Evolutionary conservation across 306 rosid genomes (phyloP).

Genomic region (Quercus variabilis): DNA sequence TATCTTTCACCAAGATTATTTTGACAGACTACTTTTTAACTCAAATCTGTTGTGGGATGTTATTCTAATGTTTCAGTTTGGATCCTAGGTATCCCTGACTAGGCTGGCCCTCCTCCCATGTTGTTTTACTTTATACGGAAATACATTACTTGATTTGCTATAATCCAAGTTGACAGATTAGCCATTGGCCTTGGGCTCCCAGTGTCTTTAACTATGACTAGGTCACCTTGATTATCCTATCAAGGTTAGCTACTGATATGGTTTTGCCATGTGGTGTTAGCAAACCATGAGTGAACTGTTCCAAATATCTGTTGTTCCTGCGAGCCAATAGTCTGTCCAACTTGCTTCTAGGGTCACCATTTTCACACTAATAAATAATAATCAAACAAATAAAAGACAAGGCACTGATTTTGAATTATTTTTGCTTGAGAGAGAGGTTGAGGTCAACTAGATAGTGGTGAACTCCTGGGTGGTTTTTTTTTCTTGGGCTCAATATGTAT

Average conservation of each 20-base stretch:
- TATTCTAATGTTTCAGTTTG: not conserved
- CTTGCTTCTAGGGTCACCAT: not conserved
- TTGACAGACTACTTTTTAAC: not conserved
- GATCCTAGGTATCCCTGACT: not conserved
- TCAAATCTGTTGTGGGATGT: not conserved
- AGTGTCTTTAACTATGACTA: not conserved
- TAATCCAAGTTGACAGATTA: conserved; percentile 8
- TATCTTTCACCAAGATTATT: conserved; percentile 1
- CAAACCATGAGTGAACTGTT: not conserved
- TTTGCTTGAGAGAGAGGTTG: not conserved
- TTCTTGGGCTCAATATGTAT: not conserved
- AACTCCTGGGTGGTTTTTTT: not conserved
- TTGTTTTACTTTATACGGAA: not conserved
- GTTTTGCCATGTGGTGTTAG: not conserved
- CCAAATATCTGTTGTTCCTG: not conserved
- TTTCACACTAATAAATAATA: not conserved
- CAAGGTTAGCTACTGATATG: not conserved
- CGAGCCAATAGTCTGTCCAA: not conserved
- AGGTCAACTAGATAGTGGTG: not conserved
- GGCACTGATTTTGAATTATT: not conserved
- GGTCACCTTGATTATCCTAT: not conserved
- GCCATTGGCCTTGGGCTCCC: not conserved
- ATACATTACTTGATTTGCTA: not conserved
- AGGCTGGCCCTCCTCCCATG: not conserved
- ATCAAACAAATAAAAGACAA: not conserved